Evolutionary conservation across 2,329 filamentous ascomycete species (phyloP).

Genomic region (Hysterium pulicare): DNA sequence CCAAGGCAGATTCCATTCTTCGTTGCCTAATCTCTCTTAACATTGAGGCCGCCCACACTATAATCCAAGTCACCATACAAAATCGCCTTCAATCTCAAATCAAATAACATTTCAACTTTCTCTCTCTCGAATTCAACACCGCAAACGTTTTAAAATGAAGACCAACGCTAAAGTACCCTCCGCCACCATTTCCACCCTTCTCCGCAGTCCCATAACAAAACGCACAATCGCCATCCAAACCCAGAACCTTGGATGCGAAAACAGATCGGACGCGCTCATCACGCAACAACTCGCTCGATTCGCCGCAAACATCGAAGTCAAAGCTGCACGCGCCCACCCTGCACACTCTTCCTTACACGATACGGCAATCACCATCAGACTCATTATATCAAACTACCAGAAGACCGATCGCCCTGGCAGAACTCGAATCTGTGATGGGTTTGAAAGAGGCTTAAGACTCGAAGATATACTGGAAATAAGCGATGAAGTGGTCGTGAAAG

Average conservation of each 20-base stretch:
- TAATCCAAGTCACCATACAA: too few species aligned
- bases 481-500: background rate
- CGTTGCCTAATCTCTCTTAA: too few species aligned
- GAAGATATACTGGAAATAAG: background rate
- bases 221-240: background rate
- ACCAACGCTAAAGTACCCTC: background rate
- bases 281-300: background rate
- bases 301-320: background rate
- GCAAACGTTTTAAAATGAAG: too few species aligned
- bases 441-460: background rate
- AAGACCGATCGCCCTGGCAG: background rate
- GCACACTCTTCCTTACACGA: background rate
- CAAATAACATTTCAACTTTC: too few species aligned
- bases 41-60: too few species aligned
- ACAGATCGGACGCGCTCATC: background rate
- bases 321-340: background rate
- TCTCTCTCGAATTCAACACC: too few species aligned
- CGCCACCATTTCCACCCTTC: background rate
- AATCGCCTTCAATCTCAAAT: too few species aligned
- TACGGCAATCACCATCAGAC: background rate
- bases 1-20: too few species aligned
- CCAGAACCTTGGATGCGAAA: background rate
- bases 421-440: background rate
- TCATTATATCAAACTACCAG: background rate
- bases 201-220: background rate